phyloP scores from a whole-genome alignment of 169 alveolate genomes.

The Cryptosporidium canis region DNA sequence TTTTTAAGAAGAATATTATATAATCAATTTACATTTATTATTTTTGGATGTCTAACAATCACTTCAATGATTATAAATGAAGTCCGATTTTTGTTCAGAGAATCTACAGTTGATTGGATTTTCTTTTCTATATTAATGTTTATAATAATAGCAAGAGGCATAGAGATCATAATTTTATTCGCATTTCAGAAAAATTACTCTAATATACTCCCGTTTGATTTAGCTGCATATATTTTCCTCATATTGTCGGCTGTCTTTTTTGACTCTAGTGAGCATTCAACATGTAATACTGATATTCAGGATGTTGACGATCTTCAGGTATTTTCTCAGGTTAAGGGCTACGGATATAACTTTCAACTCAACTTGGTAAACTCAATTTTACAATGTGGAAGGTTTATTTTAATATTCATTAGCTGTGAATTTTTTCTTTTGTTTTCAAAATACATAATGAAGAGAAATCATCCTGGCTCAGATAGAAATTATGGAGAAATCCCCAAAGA shows the following conservation, averaged over 20 bases:
- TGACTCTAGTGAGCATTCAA: constrained; percentile 25
- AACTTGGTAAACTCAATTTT: not conserved
- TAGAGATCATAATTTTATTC: constrained; percentile 1
- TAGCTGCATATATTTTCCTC: constrained; percentile 8
- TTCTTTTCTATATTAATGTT: constrained; percentile 11
- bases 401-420: constrained; percentile 7
- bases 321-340: constrained; percentile 46
- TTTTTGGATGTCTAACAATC: constrained; percentile 27
- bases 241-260: not conserved
- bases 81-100: constrained; percentile 35
- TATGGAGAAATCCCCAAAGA: not conserved
- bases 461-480: not conserved
- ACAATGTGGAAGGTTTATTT: constrained; percentile 42
- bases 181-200: not conserved
- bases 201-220: not conserved
- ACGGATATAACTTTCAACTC: constrained; percentile 23
- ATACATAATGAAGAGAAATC: not conserved
- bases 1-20: not conserved
- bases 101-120: constrained; percentile 15
- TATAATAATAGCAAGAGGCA: constrained; percentile 8
- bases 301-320: constrained; percentile 6
- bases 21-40: not conserved
- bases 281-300: not conserved
- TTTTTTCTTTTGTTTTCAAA: constrained; percentile 1
- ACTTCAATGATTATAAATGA: constrained; percentile 48